phyloP scores from a whole-genome alignment of 495 filamentous ascomycete genomes.

The Penicillium salamii region DNA sequence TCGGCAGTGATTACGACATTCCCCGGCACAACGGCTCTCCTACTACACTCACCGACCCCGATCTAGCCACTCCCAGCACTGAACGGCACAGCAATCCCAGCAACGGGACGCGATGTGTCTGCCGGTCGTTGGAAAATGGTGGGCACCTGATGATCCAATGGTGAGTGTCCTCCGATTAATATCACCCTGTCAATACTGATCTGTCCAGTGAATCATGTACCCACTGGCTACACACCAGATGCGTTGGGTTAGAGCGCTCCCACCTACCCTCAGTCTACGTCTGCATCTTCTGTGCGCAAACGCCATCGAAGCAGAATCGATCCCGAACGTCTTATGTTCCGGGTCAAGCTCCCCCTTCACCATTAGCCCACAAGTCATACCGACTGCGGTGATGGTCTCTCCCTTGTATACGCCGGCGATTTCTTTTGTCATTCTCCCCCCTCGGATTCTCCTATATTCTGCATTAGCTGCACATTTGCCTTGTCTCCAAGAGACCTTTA shows the following conservation, averaged over 20 bases:
- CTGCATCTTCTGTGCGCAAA: slow-evolving; percentile 76
- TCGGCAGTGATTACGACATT: slow-evolving; percentile 38
- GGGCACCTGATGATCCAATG: slow-evolving; percentile 80
- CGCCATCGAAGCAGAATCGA: slow-evolving; percentile 64
- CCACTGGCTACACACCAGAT: slow-evolving; percentile 79
- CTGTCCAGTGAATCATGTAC: slow-evolving; percentile 72
- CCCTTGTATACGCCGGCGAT: slow-evolving; percentile 16
- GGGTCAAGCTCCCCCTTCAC: slow-evolving; percentile 50
- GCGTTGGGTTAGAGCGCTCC: slow-evolving; percentile 64
- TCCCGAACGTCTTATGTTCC: slow-evolving; percentile 53
- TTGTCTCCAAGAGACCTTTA: slow-evolving; percentile 17
- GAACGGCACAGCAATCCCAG: slow-evolving; percentile 54
- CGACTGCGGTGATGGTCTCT: slow-evolving; percentile 35
- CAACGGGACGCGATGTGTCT: slow-evolving; percentile 69
- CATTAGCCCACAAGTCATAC: slow-evolving; percentile 66
- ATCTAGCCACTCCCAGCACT: slow-evolving; percentile 63
- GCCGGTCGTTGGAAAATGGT: slow-evolving; percentile 62
- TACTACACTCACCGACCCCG: slow-evolving; percentile 64
- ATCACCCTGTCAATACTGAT: slow-evolving; percentile 12
- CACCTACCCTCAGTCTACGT: slow-evolving; percentile 74
- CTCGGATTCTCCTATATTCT: slow-evolving; percentile 7
- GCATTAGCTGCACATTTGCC: slow-evolving; percentile 25
- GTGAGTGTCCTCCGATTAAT: slow-evolving; percentile 41
- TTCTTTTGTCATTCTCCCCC: slow-evolving; percentile 24
- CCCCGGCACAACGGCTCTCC: slow-evolving; percentile 56